Percentiles rank a stretch among this genome's conserved stretches.
Conservation (phyloP, 768 basidiomycete species). For the Naganishia vishniacii region DNA sequence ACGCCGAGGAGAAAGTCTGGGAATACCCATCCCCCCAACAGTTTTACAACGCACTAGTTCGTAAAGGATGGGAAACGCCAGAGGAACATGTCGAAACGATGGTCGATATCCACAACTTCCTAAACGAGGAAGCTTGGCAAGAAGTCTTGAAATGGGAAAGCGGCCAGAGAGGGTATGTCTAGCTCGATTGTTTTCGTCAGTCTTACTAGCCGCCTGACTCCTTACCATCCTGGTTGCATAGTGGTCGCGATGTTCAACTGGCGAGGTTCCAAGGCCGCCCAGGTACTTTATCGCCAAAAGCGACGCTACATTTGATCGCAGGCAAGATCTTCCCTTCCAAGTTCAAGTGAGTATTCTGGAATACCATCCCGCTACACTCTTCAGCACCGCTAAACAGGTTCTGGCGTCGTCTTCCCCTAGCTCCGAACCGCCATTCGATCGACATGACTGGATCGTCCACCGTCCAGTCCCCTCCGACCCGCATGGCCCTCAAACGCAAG, state of each 20-base stretch:
- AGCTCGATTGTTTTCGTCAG: no score
- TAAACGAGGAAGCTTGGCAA: slow-evolving; percentile 94
- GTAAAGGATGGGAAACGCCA: slow-evolving; percentile 96
- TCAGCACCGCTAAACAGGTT: no score
- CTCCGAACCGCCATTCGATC: slow-evolving; percentile 87
- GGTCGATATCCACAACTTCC: slow-evolving; percentile 96
- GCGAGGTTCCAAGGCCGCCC: slow-evolving; percentile 83
- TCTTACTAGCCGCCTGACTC: no score
- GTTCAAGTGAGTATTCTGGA: slow-evolving; percentile 76
- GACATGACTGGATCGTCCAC: slow-evolving; percentile 94
- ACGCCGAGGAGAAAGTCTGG: slow-evolving; percentile 55
- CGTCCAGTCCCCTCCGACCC: slow-evolving; percentile 53
- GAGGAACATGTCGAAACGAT: slow-evolving; percentile 91
- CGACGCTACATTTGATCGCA: slow-evolving; percentile 74
- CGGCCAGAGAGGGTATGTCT: slow-evolving; percentile 59
- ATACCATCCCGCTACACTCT: no score
- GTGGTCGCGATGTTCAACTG: slow-evolving; percentile 65
- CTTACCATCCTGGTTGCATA: slow-evolving; percentile 43
- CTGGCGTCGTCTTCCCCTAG: slow-evolving; percentile 52
- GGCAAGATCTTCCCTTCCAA: slow-evolving; percentile 82
- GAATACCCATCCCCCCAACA: slow-evolving; percentile 97
- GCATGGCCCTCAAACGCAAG: slow-evolving; percentile 51
- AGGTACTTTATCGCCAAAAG: slow-evolving; percentile 90
- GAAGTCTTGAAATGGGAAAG: slow-evolving; percentile 93
- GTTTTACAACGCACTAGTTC: slow-evolving; percentile 91